These are phyloP conservation scores for Fusarium miscanthi DNA, from an alignment of 2,329 filamentous ascomycete genomes.

Conservation along the genomic window DNA sequence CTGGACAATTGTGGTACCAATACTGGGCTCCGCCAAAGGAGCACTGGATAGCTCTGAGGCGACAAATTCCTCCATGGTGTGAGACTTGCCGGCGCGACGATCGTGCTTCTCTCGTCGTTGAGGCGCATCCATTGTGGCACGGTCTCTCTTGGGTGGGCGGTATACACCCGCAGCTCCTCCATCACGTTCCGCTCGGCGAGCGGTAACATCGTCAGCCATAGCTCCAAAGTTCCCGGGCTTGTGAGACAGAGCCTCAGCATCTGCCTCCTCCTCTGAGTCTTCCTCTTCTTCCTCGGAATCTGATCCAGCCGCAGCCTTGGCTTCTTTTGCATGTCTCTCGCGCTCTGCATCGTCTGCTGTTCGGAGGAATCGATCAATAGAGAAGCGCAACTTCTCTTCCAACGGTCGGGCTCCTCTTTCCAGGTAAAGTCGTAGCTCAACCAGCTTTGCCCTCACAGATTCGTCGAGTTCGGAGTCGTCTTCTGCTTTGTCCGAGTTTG, in stretches of 20 bases:
- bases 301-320: conserved; percentile 42
- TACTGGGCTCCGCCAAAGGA: conserved; percentile 86
- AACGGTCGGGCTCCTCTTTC: conserved; percentile 92
- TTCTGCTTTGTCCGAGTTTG: conserved; percentile 41
- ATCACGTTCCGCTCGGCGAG: conserved; percentile 43
- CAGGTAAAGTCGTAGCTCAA: conserved; percentile 89
- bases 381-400: conserved; percentile 91
- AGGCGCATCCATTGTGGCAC: conserved; percentile 82
- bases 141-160: conserved; percentile 86
- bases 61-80: conserved; percentile 92
- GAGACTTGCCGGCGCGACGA: conserved; percentile 76
- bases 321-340: conserved; percentile 52
- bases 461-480: conserved; percentile 63
- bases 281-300: conserved; percentile 48
- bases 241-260: conserved; percentile 45
- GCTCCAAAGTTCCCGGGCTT: conserved; percentile 45
- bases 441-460: conserved; percentile 84
- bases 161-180: conserved; percentile 76
- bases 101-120: conserved; percentile 69
- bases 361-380: conserved; percentile 93
- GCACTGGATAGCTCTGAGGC: conserved; percentile 83
- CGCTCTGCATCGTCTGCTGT: conserved; percentile 80
- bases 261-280: conserved; percentile 52
- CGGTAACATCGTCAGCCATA: conserved; percentile 50
- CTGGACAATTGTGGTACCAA: conserved; percentile 87